Percentiles rank a stretch among this genome's conserved stretches.
phyloP scores from a whole-genome alignment of 306 rosid species.

The Rosa chinensis region DNA sequence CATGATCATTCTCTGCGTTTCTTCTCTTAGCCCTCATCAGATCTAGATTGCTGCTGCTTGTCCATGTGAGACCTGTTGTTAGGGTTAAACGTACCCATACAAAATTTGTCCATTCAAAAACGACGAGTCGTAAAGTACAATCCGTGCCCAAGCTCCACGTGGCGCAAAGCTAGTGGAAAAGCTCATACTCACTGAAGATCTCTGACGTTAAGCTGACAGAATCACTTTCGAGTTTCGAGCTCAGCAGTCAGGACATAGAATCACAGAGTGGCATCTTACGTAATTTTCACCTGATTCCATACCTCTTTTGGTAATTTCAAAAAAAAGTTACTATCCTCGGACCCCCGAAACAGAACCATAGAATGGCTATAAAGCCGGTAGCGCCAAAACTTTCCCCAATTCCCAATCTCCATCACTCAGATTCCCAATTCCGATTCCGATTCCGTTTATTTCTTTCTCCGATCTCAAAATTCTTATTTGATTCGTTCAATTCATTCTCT shows the following conservation, averaged over 20 bases:
- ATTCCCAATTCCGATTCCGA: constrained; percentile 5
- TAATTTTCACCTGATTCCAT: constrained; percentile 5
- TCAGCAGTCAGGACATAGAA: neutral
- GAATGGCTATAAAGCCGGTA: constrained; percentile 1
- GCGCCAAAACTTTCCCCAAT: constrained; percentile 15
- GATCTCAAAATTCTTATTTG: constrained; percentile 1
- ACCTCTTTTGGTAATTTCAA: neutral
- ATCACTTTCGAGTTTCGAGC: neutral
- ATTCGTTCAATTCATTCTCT: constrained; percentile 11
- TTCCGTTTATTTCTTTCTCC: constrained; percentile 3
- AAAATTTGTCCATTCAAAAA: no score
- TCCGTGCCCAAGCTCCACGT: neutral
- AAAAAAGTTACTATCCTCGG: neutral
- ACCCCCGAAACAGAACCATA: constrained; percentile 3
- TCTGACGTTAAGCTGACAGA: constrained; percentile 7
- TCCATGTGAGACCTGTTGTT: no score
- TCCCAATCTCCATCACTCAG: constrained; percentile 11
- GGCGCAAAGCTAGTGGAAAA: no score
- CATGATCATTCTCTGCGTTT: neutral
- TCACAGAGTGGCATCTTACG: constrained; percentile 11
- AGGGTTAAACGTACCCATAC: no score
- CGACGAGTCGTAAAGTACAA: neutral
- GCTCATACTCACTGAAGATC: neutral
- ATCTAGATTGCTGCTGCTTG: neutral
- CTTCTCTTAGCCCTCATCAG: neutral